Conservation (phyloP, 2,329 filamentous ascomycete species). For the Penicillium oxalicum region DNA sequence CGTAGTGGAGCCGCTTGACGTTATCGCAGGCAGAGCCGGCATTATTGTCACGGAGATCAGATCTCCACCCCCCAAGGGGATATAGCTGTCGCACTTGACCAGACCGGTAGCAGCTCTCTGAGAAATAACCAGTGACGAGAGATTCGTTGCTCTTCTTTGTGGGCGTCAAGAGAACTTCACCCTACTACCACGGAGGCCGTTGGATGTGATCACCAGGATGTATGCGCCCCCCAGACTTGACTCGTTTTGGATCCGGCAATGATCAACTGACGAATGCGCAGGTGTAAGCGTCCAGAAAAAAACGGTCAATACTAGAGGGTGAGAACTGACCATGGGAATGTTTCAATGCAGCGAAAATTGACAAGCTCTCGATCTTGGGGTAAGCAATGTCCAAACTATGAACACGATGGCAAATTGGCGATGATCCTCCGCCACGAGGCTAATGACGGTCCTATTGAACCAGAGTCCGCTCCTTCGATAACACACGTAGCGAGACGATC, state of each 20-base stretch:
- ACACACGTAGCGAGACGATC: slow-evolving; percentile 67
- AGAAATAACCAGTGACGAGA: too few relatives aligned
- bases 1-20: slow-evolving; percentile 17
- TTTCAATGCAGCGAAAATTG: slow-evolving; percentile 62
- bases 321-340: background rate
- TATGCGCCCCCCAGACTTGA: background rate
- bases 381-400: slow-evolving; percentile 23
- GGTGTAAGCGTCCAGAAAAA: slow-evolving; percentile 26
- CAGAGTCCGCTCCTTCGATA: slow-evolving; percentile 78
- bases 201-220: slow-evolving; percentile 9
- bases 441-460: slow-evolving; percentile 1
- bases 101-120: too few relatives aligned
- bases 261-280: slow-evolving; percentile 4
- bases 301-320: background rate
- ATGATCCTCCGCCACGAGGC: background rate
- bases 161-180: too few relatives aligned
- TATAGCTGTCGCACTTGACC: too few relatives aligned
- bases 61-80: too few relatives aligned
- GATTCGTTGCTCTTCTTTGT: too few relatives aligned
- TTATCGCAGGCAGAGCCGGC: slow-evolving; percentile 12
- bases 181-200: too few relatives aligned
- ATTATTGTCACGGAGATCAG: too few relatives aligned
- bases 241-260: too few relatives aligned
- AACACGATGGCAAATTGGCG: background rate
- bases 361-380: slow-evolving; percentile 82